Base-by-base conservation (phyloP, 78 protist genomes). In the Dictyostelium citrinum region DNA sequence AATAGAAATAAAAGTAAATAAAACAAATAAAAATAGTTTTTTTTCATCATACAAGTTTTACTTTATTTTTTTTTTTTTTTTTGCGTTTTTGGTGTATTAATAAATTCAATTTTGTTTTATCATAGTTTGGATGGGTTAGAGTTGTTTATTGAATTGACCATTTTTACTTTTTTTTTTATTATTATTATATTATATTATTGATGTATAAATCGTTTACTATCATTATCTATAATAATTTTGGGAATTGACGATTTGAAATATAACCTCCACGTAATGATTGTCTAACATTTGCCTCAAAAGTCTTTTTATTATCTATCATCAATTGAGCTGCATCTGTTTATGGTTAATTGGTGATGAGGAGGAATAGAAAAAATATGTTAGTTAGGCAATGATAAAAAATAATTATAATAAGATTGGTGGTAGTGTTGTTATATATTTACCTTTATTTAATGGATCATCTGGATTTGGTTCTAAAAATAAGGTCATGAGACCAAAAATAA, bases 401-500 rank as follows among this genome's bases (percentile, higher is more conserved):
- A 10, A 24, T 64, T 5, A 64, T 7, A 39, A 1, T 39, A 39
- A 39, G 2, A 39, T 0, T 39, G 5, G 5, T 39, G 5, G 5
- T 22, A 61, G n/a, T 24, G n/a, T 61, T 6, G 16, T 49, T 49
- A 20, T 55, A 20, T 55, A 14, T 55, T 27, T 35, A 33, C 45
- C 39, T 41, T 93, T 96, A 76, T 97, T 97, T 61, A 97, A 96
- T n/a, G 98, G 98, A 51, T 97, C 98, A 41, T 90, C 96, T 17
- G 98, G 93, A 77, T 97, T 97, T 45, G 98, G 98, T 60, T 97
- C 98, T 39, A 86, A 74, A 74, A 97, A 97, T 22, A 97, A 79
- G 6, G 93, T 90, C 78, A 71, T 81, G 9, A 96, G 90, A 49
- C 97, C 98, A 51, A 81, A 91, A 77, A 97, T 93, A 27, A 97